Evolutionary conservation across 345 rosid species (phyloP).

Genomic region (Kernera saxatilis): DNA sequence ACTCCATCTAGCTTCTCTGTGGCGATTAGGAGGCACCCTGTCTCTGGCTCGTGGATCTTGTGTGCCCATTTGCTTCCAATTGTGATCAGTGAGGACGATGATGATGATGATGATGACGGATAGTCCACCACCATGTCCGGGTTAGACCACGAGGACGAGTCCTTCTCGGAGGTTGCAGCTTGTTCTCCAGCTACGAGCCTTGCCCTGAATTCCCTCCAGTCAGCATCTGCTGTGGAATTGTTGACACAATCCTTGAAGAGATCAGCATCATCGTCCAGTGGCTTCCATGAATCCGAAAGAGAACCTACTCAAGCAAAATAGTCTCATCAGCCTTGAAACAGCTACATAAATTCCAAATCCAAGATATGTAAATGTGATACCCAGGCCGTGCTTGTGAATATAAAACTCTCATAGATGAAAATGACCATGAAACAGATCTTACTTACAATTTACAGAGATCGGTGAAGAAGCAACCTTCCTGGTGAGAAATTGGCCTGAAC

Average conservation of each 20-base stretch:
- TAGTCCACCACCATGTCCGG: conserved; percentile 35
- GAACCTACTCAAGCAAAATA: conserved; percentile 46
- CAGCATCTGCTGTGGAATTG: conserved; percentile 27
- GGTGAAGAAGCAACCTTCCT: conserved; percentile 36
- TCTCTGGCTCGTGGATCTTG: conserved; percentile 63
- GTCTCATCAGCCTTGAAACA: not conserved
- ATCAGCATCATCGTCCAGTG: conserved; percentile 34
- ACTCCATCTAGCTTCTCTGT: conserved; percentile 88
- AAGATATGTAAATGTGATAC: not conserved
- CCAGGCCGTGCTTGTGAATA: not conserved
- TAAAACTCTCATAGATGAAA: not conserved
- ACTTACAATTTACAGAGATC: conserved; percentile 47
- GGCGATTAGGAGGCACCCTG: conserved; percentile 81
- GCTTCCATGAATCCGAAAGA: conserved; percentile 38
- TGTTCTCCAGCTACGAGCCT: conserved; percentile 58
- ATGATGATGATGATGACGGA: conserved; percentile 22
- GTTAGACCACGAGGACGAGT: conserved; percentile 30
- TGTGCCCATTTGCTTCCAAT: conserved; percentile 81
- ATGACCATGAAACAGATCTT: not conserved
- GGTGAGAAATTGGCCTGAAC: conserved; percentile 19
- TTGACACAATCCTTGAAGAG: conserved; percentile 28
- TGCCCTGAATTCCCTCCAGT: conserved; percentile 83
- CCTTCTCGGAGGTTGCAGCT: conserved; percentile 25
- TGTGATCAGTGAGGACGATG: conserved; percentile 20
- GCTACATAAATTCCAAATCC: not conserved